Evolutionary conservation across 1,284 basidiomycete genomes (phyloP).

Genomic region (Fomitopsis schrenkii): DNA sequence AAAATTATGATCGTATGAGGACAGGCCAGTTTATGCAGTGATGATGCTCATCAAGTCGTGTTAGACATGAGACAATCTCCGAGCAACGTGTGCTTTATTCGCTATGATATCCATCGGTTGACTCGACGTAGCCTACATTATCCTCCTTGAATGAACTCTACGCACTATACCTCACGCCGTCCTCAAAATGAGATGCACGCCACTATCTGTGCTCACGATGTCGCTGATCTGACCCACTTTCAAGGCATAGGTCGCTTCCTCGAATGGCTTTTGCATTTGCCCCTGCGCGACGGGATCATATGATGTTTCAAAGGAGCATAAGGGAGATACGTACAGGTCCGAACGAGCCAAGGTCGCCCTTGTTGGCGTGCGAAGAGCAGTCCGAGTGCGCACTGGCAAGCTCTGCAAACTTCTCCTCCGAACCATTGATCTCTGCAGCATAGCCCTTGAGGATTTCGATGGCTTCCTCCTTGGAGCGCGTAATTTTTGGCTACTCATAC

Average conservation of each 20-base stretch:
- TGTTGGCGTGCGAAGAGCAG: constrained; percentile 78
- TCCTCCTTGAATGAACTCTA: too few relatives aligned
- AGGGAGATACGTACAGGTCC: constrained; percentile 34
- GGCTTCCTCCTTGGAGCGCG: constrained; percentile 88
- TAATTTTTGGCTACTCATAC: constrained; percentile 54
- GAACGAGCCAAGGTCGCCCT: constrained; percentile 89
- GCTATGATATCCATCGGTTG: too few relatives aligned
- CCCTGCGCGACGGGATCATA: constrained; percentile 33
- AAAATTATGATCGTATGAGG: too few relatives aligned
- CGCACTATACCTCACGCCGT: constrained; percentile 55
- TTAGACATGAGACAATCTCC: too few relatives aligned
- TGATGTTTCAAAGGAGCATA: background rate
- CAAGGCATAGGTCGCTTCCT: constrained; percentile 85
- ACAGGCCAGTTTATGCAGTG: too few relatives aligned
- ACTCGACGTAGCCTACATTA: background rate
- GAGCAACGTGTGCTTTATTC: too few relatives aligned
- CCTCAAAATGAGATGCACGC: constrained; percentile 93
- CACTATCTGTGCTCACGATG: constrained; percentile 89
- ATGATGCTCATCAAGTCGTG: too few relatives aligned
- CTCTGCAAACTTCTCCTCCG: constrained; percentile 66
- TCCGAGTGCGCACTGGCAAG: constrained; percentile 79
- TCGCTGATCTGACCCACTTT: constrained; percentile 84
- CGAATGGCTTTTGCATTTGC: constrained; percentile 98
- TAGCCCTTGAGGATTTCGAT: constrained; percentile 70
- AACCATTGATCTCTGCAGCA: constrained; percentile 55